Base-by-base conservation (phyloP, 805 yeast species). In the Danielia oregonensis region DNA sequence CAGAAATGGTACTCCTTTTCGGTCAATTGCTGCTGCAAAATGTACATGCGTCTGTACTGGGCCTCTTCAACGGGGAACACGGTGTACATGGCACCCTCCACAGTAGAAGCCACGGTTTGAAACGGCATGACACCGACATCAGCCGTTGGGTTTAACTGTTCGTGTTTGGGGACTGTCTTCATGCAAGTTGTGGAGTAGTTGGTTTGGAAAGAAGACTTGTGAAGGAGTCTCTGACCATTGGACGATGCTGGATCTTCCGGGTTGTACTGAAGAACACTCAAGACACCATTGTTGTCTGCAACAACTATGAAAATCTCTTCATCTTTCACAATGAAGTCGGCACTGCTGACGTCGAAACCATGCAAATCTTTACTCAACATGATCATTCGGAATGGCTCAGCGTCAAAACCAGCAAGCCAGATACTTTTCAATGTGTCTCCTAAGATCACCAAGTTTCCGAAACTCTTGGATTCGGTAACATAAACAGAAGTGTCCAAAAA, bases 371-470 rank as follows among this genome's bases (percentile, higher is more conserved):
- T 85, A 6, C 95, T 89, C 33, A 93, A 57, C 37, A 74, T 58
- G 12, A 87, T 68, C 80, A 91, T 79, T 44, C 96, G 66, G 55
- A 86, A 89, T 1, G 99, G 99, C 50, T 91, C 96, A 2, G 94
- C 91, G 56, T 88, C 95, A 61, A 88, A 89, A 1, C 97, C 97
- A 18, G 81, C 79, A 37, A 93, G 68, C 67, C 88, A 79, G 4
- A 86, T 68, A 46, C 88, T 77, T 47, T 85, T 82, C 59, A 79
- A 69, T 0, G 86, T 66, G 57, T 93, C 98, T 13, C 95, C 95
- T 12, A 88, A 59, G 2, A 88, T 49, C n/a, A 91, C 55, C 49
- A 91, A 62, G 55, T 89, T 86, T 25, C 94, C 89, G 54, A 87
- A 78, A 44, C 88, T 72, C 59, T 89, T 89, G 11, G 86, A 73